Base-by-base conservation (phyloP, 2,329 filamentous ascomycete species). In the Aspergillus fumigatus region DNA sequence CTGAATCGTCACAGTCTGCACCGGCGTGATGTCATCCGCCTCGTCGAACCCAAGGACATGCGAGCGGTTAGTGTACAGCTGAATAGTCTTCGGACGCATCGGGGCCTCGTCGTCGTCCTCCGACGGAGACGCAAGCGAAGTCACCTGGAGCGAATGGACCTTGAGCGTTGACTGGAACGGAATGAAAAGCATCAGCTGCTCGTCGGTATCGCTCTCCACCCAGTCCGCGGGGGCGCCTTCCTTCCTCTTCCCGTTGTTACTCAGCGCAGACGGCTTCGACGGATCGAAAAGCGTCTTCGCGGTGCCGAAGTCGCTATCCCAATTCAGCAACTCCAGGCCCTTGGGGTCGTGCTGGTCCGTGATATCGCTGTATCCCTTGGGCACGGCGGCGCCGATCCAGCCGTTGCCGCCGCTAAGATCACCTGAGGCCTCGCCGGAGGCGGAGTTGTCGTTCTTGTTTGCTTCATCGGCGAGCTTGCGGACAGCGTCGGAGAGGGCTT, bases 31-130 rank as follows among this genome's bases (percentile, higher is more conserved):
- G 67, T 93, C 90, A 58, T 97, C 93, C 40, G 93, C 93, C 73
- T 99, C 94, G 67, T 94, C 89, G 69, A 99, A 99, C 6, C 93
- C 92, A 58, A 99, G 84, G 68, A 95, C 94, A 71, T 95, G 90
- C 52, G 92, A 83, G 57, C 87, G 85, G 79, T 99, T 99, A 62
- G 86, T 88, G 77, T 92, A 99, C 53, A 99, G 79, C 69, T 91
- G 88, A 67, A 99, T 80, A 2, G 86, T 90, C 72, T 85, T 88
- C 8, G 94, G 94, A 62, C 93, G 84, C 80, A 92, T 88, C 1
- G 89, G 88, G 4, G 82, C 79, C 58, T 88, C 86, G 23, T 82
- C 77, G 41, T 79, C 78, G 19, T 80, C 78, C 1, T 75, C 71
- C 4, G 81, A 61, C 10, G 67, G 64, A 7, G 79, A 83, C 4